Evolutionary conservation across 345 rosid species (phyloP), one percentile per base, ranked within the genome.

Genomic region (Leavenworthia alabamica): DNA sequence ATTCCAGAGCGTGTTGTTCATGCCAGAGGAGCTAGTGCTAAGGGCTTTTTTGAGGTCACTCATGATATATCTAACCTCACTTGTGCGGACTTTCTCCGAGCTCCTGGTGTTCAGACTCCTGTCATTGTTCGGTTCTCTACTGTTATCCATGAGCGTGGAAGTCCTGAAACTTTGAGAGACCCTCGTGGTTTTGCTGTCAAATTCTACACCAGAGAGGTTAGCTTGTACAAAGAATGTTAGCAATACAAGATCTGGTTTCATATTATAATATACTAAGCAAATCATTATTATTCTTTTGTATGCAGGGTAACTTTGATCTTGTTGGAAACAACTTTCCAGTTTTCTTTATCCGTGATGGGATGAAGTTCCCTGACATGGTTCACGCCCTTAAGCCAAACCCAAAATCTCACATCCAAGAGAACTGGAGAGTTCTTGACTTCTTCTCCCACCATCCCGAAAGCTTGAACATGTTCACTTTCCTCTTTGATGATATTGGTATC

Each of bases 241-340:
- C n/a, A n/a, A n/a, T n/a, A 10, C 28, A 28, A 13, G 24, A 9
- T 28, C 20, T 50, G 22, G 8, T 17, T 50, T 22, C 9, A 1
- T 11, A 5, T n/a, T n/a, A 5, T 49, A 2, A 24, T 7, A 6
- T 37, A 4, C 64, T 66, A 19, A 69, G 35, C 11, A 9, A 43
- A 16, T 23, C 39, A 3, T 26, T 8, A 0, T 26, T 8, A 0
- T 31, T 20, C 11, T 33, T n/a, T 32, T 19, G 31, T 42, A 33
- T 53, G 16, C 77, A 93, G 99, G 99, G 99, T 3, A 93, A 93
- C 73, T 93, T 93, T 73, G 99, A 93, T 79, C 91, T 93, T 37
- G 97, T 93, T 67, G 99, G 99, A 47, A 93, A 93, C 91, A 93
- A 93, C 77, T 82, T 89, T 52, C 99, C 96, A 0, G 99, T 93